These are phyloP conservation scores for Macadamia integrifolia DNA, from an alignment of 164 flowering plant species.

Conservation along the genomic window DNA sequence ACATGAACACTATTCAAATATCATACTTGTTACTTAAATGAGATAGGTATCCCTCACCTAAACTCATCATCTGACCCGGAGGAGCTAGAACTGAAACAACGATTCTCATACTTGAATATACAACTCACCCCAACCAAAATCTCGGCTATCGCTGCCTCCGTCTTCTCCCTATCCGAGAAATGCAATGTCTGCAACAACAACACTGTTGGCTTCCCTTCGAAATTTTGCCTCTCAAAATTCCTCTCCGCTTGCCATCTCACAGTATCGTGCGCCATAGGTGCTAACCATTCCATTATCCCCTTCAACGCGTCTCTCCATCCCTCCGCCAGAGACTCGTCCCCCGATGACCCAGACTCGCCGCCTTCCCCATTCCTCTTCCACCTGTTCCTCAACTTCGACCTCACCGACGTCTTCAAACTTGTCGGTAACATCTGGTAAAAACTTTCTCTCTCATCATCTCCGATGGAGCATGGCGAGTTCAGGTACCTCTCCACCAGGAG, in stretches of 20 bases:
- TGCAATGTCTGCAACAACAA: slow-evolving; percentile 69
- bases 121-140: slow-evolving; percentile 73
- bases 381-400: slow-evolving; percentile 35
- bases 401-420: slow-evolving; percentile 31
- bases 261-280: slow-evolving; percentile 68
- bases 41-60: not conserved
- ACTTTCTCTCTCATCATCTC: slow-evolving; percentile 27
- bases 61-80: not conserved
- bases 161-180: slow-evolving; percentile 67
- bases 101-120: slow-evolving; percentile 37
- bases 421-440: slow-evolving; percentile 64
- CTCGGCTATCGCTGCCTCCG: slow-evolving; percentile 75
- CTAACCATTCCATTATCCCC: slow-evolving; percentile 60
- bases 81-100: not conserved
- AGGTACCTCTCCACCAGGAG: slow-evolving; percentile 35
- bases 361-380: slow-evolving; percentile 8
- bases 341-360: slow-evolving; percentile 15
- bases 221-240: slow-evolving; percentile 48
- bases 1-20: too few species aligned
- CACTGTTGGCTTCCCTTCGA: slow-evolving; percentile 43
- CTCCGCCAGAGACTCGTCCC: slow-evolving; percentile 31
- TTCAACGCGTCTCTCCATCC: slow-evolving; percentile 57
- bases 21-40: not conserved
- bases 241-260: slow-evolving; percentile 65
- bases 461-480: slow-evolving; percentile 18